Conservation (phyloP, 345 rosid genomes). For the Stellera chamaejasme region DNA sequence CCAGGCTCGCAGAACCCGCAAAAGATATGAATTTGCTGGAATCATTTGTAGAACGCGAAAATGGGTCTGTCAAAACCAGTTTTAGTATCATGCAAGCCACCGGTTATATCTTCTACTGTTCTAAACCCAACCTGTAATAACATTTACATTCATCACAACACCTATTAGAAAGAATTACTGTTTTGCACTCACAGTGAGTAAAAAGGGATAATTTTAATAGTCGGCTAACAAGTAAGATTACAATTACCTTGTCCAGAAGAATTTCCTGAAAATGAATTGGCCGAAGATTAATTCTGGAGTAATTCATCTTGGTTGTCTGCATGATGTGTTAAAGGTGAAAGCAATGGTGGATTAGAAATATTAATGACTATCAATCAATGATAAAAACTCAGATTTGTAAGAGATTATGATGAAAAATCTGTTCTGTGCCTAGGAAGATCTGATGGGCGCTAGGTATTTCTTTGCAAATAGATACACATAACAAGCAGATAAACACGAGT, state of each 20-base stretch:
- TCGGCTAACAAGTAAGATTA: not conserved
- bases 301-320: conserved; percentile 67
- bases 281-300: conserved; percentile 30
- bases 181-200: too few relatives aligned
- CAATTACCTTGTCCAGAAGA: conserved; percentile 78
- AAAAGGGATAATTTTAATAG: not conserved
- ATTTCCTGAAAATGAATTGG: conserved; percentile 67
- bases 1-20: too few relatives aligned
- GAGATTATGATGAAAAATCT: not conserved
- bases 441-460: not conserved
- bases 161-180: not conserved
- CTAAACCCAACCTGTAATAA: conserved; percentile 78
- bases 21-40: not conserved
- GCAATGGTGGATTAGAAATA: too few relatives aligned
- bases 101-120: conserved; percentile 64
- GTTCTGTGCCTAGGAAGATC: not conserved
- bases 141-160: conserved; percentile 3
- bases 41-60: conserved; percentile 66
- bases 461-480: too few relatives aligned
- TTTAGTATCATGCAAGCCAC: conserved; percentile 53
- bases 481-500: too few relatives aligned
- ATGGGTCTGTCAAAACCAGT: conserved; percentile 74
- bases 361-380: too few relatives aligned
- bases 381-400: not conserved
- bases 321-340: conserved; percentile 3